Evolutionary conservation across 495 filamentous ascomycete species (phyloP).

Genomic region (Tuber microsphaerosporum): DNA sequence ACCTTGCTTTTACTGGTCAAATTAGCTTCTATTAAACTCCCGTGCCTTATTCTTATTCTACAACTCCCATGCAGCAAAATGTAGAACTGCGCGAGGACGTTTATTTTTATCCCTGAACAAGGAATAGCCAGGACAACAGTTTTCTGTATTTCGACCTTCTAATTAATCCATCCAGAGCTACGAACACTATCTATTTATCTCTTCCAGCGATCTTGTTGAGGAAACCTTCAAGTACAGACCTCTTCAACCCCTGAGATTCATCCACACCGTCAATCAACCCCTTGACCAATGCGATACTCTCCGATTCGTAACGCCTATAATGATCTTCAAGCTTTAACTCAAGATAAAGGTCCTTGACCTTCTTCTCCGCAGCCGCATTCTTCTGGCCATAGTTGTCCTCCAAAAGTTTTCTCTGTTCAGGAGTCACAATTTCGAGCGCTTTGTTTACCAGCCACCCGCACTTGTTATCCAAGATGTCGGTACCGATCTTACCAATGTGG

Average conservation of each 20-base stretch:
- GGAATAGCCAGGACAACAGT: neutral
- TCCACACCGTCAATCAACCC: slow-evolving; percentile 70
- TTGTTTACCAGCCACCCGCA: slow-evolving; percentile 97
- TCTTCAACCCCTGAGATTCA: slow-evolving; percentile 78
- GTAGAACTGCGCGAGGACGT: neutral
- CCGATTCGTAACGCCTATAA: slow-evolving; percentile 85
- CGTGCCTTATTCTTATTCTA: too few relatives aligned
- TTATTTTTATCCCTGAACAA: neutral
- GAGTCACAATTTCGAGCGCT: slow-evolving; percentile 66
- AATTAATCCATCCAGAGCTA: neutral
- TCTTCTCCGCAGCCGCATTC: slow-evolving; percentile 67
- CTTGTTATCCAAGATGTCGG: slow-evolving; percentile 98
- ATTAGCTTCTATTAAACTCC: neutral
- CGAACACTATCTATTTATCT: slow-evolving; percentile 59
- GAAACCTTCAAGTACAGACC: slow-evolving; percentile 81
- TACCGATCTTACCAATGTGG: slow-evolving; percentile 93
- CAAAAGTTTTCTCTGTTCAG: slow-evolving; percentile 73
- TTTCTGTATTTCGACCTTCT: neutral
- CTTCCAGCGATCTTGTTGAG: slow-evolving; percentile 94
- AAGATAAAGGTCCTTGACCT: slow-evolving; percentile 78
- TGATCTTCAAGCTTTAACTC: slow-evolving; percentile 73
- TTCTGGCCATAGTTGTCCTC: slow-evolving; percentile 87
- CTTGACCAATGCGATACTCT: slow-evolving; percentile 64
- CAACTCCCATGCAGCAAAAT: neutral
- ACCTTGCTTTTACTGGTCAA: neutral